Conservation (phyloP, 2,329 filamentous ascomycete species). For the Exophiala phaeomuriformis region DNA sequence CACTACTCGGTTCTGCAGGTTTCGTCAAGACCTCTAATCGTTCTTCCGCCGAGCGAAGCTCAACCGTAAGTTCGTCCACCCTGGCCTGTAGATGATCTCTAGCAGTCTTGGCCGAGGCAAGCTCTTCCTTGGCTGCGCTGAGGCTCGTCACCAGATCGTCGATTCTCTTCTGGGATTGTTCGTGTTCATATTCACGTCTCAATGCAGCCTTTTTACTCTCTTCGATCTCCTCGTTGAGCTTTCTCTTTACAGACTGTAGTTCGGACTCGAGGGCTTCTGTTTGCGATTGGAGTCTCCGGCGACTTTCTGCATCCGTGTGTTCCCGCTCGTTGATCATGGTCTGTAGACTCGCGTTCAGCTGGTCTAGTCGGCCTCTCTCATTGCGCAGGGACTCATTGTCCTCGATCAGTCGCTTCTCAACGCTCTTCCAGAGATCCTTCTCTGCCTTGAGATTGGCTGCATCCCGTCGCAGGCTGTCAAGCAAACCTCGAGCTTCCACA, state of each 20-base stretch:
- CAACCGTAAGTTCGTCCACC: conserved; percentile 80
- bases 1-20: conserved; percentile 46
- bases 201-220: conserved; percentile 75
- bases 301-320: conserved; percentile 69
- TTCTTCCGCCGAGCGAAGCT: conserved; percentile 83
- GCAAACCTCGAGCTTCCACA: conserved; percentile 70
- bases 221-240: conserved; percentile 73
- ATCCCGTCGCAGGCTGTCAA: conserved; percentile 84
- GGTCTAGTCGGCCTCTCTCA: conserved; percentile 77
- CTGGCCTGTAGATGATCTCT: conserved; percentile 82
- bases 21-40: conserved; percentile 72
- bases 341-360: conserved; percentile 74
- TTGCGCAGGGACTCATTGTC: conserved; percentile 80
- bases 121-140: conserved; percentile 74
- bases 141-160: conserved; percentile 81
- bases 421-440: conserved; percentile 88
- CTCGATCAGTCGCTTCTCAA: conserved; percentile 78
- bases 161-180: conserved; percentile 82
- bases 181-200: conserved; percentile 82
- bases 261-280: conserved; percentile 75
- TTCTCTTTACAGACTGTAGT: conserved; percentile 68
- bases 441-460: conserved; percentile 89
- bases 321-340: conserved; percentile 88
- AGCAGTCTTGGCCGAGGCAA: conserved; percentile 76
- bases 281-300: conserved; percentile 69